phyloP scores from a whole-genome alignment of 192 early-diverging fungal species.

The Fimicolochytrium jonesii region DNA sequence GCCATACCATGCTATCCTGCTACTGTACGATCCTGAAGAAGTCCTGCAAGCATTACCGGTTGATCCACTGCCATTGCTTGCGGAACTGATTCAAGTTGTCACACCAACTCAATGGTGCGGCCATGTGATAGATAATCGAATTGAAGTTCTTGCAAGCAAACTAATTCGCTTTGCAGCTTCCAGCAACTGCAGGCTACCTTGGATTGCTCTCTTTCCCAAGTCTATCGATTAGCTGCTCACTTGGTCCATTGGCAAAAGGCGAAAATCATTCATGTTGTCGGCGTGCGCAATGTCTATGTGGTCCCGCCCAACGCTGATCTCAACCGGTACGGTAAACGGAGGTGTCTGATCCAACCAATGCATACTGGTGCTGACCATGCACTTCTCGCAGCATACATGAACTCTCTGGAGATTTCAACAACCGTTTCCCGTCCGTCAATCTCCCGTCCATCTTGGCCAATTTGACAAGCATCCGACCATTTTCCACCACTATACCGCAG shows the following conservation, averaged over 20 bases:
- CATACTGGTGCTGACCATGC: too few relatives aligned
- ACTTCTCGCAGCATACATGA: too few relatives aligned
- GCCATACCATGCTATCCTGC: conserved; percentile 82
- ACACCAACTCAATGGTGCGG: conserved; percentile 73
- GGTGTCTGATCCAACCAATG: background rate
- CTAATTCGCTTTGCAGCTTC: conserved; percentile 47
- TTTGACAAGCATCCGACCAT: conserved; percentile 56
- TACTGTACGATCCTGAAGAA: conserved; percentile 80
- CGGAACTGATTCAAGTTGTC: conserved; percentile 83
- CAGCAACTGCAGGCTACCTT: conserved; percentile 74
- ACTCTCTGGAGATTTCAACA: conserved; percentile 56
- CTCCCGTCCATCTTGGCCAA: conserved; percentile 53
- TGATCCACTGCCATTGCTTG: conserved; percentile 80
- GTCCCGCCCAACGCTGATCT: conserved; percentile 61
- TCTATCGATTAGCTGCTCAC: conserved; percentile 86
- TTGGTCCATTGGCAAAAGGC: conserved; percentile 92
- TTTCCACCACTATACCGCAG: conserved; percentile 44
- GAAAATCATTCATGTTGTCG: conserved; percentile 81
- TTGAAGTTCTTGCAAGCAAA: too few relatives aligned
- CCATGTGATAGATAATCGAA: conserved; percentile 17
- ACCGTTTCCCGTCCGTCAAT: conserved; percentile 53
- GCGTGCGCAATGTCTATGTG: conserved; percentile 73
- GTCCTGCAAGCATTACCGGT: conserved; percentile 70
- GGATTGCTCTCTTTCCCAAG: conserved; percentile 91
- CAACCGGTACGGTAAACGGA: background rate